phyloP scores from a whole-genome alignment of 345 rosid genomes.

The Corymbia maculata region DNA sequence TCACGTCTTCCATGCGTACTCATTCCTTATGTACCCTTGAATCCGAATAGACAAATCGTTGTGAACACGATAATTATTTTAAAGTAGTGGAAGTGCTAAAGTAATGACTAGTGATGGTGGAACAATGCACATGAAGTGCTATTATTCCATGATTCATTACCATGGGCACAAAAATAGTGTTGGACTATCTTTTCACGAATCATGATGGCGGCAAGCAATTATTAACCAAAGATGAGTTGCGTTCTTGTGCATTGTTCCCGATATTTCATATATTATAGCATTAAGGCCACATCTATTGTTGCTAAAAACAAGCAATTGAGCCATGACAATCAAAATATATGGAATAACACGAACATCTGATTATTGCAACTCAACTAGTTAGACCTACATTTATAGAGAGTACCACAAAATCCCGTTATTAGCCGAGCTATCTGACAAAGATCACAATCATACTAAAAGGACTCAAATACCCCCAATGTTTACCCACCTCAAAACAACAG shows the following conservation, averaged over 20 bases:
- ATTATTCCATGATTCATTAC: not conserved
- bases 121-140: not conserved
- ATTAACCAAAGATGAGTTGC: not conserved
- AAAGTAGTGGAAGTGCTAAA: not conserved
- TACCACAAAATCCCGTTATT: not conserved
- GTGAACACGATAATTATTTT: not conserved
- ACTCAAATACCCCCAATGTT: too few species aligned
- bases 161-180: not conserved
- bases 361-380: not conserved
- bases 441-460: not conserved
- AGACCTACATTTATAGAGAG: not conserved
- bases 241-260: not conserved
- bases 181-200: not conserved
- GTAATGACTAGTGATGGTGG: not conserved
- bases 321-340: not conserved
- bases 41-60: not conserved
- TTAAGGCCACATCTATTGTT: not conserved
- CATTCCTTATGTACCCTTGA: not conserved
- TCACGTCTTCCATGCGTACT: not conserved
- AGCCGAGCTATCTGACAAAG: not conserved
- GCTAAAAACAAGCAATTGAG: not conserved
- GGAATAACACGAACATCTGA: not conserved
- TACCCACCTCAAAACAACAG: too few species aligned
- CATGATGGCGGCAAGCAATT: not conserved
- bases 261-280: not conserved